Evolutionary conservation across 345 rosid species (phyloP).

Genomic region (Mangifera indica): DNA sequence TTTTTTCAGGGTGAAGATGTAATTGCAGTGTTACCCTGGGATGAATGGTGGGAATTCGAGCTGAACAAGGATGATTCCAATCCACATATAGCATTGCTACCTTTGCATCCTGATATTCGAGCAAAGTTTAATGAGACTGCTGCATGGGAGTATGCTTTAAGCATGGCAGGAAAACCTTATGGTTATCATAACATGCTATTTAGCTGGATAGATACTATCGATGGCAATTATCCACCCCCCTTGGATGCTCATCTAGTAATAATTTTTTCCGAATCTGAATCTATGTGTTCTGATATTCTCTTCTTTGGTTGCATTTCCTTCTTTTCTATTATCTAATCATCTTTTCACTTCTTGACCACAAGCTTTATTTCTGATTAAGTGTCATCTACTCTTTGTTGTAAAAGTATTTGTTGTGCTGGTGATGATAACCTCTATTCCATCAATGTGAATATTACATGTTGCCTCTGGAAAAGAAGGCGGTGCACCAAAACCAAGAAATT

Average conservation of each 20-base stretch:
- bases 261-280: constrained; percentile 10
- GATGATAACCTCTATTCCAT: no score
- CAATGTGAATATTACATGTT: no score
- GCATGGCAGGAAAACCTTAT: constrained; percentile 86
- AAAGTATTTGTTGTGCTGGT: no score
- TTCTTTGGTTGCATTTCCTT: no score
- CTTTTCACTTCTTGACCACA: no score
- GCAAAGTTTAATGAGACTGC: constrained; percentile 91
- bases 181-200: constrained; percentile 98
- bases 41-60: constrained; percentile 99
- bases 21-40: constrained; percentile 86
- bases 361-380: no score
- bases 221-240: constrained; percentile 92
- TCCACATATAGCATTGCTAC: constrained; percentile 93
- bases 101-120: constrained; percentile 80
- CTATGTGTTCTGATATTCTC: background rate
- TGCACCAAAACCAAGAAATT: no score
- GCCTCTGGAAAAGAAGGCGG: no score
- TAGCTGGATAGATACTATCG: constrained; percentile 95
- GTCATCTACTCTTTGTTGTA: no score
- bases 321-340: no score
- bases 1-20: constrained; percentile 80
- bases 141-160: constrained; percentile 93
- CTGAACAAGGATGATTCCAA: constrained; percentile 80
- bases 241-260: constrained; percentile 88